Evolutionary conservation across 805 yeast genomes (phyloP), one percentile per base, ranked within the genome.

Genomic region (Candida easanensis): DNA sequence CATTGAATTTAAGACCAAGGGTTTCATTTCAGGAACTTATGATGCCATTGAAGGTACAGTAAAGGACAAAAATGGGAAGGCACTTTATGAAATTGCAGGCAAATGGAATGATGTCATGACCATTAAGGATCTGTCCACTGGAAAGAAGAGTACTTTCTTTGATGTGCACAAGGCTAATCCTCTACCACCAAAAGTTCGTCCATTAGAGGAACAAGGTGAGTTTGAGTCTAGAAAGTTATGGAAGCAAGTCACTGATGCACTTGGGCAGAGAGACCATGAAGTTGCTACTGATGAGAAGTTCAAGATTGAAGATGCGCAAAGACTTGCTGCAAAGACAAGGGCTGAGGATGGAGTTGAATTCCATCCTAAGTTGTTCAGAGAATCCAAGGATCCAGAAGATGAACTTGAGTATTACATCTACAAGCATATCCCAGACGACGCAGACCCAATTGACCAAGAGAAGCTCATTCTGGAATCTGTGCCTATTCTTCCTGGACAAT

Each of bases 1-100:
- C 60, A 84, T 93, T 39, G 98, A 93, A 52, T 93, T 93, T 68
- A 90, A 93, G 62, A 86, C 93, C 5, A 93, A 93, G 64, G 99
- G 99, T 1, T 86, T 89, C 60, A 86, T 93, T 33, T 76, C 90
- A 18, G 99, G 99, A 17, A 77, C 91, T 3, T 93, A 91, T 64
- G 95, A 93, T 62, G 86, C 86, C 7, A 86, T 93, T 50, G 84
- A 79, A 53, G 99, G 98, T 41, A 64, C 62, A 5, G 73, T 90
- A 41, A 79, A 75, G 57, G 55, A 70, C 22, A 31, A 30, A 21
- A 64, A 60, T 22, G 86, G 79, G 17, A 79, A 83, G 51, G 69
- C 69, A 2, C 62, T 82, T 27, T 88, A 70, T 58, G 85, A 79
- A 52, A 71, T 91, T 30, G 56, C 83, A 10, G 99, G 99, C 13